Conservation (phyloP, 768 basidiomycete species). For the Rhizopogon rudus region DNA sequence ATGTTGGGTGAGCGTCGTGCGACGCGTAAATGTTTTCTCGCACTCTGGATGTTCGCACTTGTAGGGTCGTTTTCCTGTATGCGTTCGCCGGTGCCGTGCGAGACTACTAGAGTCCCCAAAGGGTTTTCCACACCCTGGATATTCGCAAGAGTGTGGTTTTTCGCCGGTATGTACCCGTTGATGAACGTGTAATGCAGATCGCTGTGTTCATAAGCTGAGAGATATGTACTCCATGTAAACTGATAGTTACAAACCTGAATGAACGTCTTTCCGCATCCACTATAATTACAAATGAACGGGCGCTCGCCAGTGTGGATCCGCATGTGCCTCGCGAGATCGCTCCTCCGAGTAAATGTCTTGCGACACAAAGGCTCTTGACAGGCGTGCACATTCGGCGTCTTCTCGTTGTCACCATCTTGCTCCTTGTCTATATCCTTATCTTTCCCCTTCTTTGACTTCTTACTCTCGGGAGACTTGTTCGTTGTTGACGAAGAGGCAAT, state of each 20-base stretch:
- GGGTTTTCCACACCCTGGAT: constrained; percentile 80
- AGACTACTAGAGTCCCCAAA: constrained; percentile 92
- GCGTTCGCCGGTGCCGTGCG: constrained; percentile 86
- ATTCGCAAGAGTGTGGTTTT: constrained; percentile 88
- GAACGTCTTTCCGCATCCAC: constrained; percentile 83
- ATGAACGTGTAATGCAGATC: constrained; percentile 88
- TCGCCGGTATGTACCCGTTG: constrained; percentile 89
- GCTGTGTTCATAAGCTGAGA: constrained; percentile 38
- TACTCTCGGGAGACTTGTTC: constrained; percentile 17
- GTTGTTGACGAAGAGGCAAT: constrained; percentile 50
- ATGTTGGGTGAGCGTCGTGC: constrained; percentile 80
- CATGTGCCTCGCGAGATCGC: constrained; percentile 81
- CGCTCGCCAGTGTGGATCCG: constrained; percentile 90
- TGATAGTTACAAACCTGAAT: constrained; percentile 61
- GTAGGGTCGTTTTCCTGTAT: constrained; percentile 82
- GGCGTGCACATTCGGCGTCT: constrained; percentile 45
- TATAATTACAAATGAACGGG: constrained; percentile 70
- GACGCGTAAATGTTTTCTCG: constrained; percentile 84
- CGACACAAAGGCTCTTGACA: constrained; percentile 72
- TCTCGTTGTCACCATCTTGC: constrained; percentile 36
- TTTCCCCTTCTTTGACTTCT: constrained; percentile 23
- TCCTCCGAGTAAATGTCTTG: constrained; percentile 79
- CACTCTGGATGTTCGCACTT: constrained; percentile 80
- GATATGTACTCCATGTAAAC: not conserved
- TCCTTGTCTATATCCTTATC: constrained; percentile 17